Evolutionary conservation across 192 early-diverging fungal species (phyloP), one percentile per base, ranked within the genome.

Genomic region (Podila verticillata): DNA sequence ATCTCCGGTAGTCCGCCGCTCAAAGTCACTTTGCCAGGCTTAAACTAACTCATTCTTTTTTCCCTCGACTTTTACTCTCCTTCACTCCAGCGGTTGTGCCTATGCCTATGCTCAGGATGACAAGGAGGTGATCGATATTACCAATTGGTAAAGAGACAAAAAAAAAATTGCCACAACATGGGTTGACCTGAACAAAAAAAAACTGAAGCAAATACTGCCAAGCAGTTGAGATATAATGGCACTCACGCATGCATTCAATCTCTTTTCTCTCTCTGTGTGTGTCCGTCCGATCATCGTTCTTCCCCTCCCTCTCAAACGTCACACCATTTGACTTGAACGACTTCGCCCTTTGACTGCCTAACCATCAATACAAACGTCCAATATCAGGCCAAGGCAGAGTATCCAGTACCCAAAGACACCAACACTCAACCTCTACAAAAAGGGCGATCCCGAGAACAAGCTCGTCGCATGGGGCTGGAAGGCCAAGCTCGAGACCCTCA

Each of bases 351-450:
- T 30, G 10, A n/a, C 7, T 28, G n/a, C n/a, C n/a, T 26, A 44
- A 70, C n/a, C 30, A 22, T 31, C n/a, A n/a, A n/a, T n/a, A n/a
- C n/a, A n/a, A n/a, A n/a, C n/a, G n/a, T n/a, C n/a, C n/a, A 32
- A 48, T 28, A n/a, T n/a, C 39, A 83, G 82, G 82, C 74, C 74
- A 13, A 77, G 62, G n/a, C 81, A 82, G 66, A 72, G 68, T 44
- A 70, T 77, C 51, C 67, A 70, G 34, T 86, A 86, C 66, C 84
- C 84, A 39, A 86, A 86, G 56, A 84, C 82, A 10, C 84, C 84
- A 4, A 86, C 84, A 12, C 32, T 86, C n/a, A 73, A 75, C 48
- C 82, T 86, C 22, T 86, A 86, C 68, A 69, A 70, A 63, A 84
- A 86, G 35, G 78, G 72, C 26, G 80, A 80, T 24, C 66, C 63